Percentiles rank a stretch among this genome's conserved stretches.
These are phyloP conservation scores for Thelonectria blattea DNA, from an alignment of 2,329 filamentous ascomycete genomes.

Conservation along the genomic window DNA sequence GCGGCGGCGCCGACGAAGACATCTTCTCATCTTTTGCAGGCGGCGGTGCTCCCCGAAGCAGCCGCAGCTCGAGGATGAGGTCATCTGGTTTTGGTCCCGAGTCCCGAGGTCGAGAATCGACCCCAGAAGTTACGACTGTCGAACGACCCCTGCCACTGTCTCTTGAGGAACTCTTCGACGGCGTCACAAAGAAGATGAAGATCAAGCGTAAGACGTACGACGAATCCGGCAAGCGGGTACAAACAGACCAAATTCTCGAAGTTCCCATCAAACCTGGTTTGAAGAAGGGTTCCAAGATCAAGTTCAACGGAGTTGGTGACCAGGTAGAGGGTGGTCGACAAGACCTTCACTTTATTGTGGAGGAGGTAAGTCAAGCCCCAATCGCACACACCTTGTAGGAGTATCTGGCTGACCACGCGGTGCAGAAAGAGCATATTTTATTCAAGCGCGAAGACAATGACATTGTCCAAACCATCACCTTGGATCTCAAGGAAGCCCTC, in stretches of 20 bases:
- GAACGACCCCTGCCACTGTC: conserved; percentile 82
- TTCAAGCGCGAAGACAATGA: conserved; percentile 91
- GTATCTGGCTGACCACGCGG: conserved; percentile 47
- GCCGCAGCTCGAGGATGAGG: conserved; percentile 51
- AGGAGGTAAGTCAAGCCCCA: conserved; percentile 72
- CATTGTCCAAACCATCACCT: conserved; percentile 76
- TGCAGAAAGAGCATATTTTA: conserved; percentile 82
- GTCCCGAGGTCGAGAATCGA: conserved; percentile 46
- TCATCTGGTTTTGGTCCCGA: conserved; percentile 47
- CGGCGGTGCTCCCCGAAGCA: conserved; percentile 44
- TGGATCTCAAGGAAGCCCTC: conserved; percentile 90
- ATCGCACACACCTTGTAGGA: neutral
- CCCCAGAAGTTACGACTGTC: conserved; percentile 88
- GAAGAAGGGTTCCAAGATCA: conserved; percentile 98
- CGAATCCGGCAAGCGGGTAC: conserved; percentile 79
- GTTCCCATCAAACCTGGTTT: conserved; percentile 95
- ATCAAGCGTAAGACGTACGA: conserved; percentile 98
- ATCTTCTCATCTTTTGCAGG: conserved; percentile 61
- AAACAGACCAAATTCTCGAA: conserved; percentile 88
- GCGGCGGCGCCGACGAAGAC: conserved; percentile 52
- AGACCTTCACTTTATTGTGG: conserved; percentile 92
- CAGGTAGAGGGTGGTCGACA: conserved; percentile 96
- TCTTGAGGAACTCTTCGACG: conserved; percentile 87
- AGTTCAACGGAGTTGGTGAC: conserved; percentile 96
- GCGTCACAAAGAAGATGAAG: conserved; percentile 95